Base-by-base conservation (phyloP, 1,284 basidiomycete genomes). In the Cryptococcus wingfieldii region DNA sequence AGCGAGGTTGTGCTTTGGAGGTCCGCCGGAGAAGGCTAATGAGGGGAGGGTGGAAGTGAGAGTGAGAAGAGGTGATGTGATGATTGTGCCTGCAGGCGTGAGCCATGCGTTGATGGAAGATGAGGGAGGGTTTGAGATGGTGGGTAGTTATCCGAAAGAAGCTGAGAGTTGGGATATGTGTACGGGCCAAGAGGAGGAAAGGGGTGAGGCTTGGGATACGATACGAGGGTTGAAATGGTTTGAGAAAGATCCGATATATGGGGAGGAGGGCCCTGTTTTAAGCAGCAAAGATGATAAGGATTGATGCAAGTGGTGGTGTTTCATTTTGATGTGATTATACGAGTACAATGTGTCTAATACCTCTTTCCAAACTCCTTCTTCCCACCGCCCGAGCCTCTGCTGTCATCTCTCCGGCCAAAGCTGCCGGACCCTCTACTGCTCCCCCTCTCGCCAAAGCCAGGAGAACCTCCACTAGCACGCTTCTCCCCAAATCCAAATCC, bases 51-150 rank as follows among this genome's bases (percentile, higher is more conserved):
- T 79, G 5, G 63, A 70, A 48, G 52, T 65, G n/a, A 68, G 73
- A 37, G 71, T 76, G n/a, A 49, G 59, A 39, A 67, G 64, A 43
- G 79, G 79, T 8, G 79, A 80, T 59, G 76, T 76, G 25, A 74
- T 80, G 47, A 59, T 80, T 19, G 60, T 79, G 5, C 79, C 79
- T 2, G 79, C 79, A 8, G 79, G 79, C 5, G 74, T 79, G n/a
- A 76, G 65, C 12, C 79, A 79, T 60, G 65, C 70, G 25, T 50
- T 78, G 42, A 41, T 77, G 50, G 65, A 75, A 50, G 74, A 77
- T 53, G 58, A 68, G 4, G 69, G 67, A n/a, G 63, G 59, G 23
- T 79, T 79, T 55, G 63, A 74, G 68, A 79, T 80, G 79, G 70
- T 80, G 0, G 79, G 78, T 12, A 74, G 75, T 51, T 80, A 80